These are phyloP conservation scores for Pseudocercospora crystallina DNA, from an alignment of 2,329 filamentous ascomycete species.

Conservation along the genomic window DNA sequence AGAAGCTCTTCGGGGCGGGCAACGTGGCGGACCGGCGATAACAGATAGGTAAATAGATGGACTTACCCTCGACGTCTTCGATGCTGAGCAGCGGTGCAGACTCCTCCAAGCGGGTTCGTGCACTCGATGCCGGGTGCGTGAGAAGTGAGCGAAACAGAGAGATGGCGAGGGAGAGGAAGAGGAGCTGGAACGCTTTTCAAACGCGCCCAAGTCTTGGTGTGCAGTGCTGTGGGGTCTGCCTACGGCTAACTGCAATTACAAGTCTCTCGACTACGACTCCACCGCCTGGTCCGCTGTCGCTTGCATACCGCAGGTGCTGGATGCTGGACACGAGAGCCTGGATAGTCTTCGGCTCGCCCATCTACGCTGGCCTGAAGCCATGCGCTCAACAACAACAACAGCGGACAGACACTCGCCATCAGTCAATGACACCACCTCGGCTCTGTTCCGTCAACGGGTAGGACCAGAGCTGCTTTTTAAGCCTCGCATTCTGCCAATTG, in stretches of 20 bases:
- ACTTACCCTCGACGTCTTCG: no score
- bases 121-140: no score
- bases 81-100: no score
- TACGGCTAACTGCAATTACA: conserved; percentile 14
- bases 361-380: not conserved
- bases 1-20: no score
- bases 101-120: no score
- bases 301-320: conserved; percentile 6
- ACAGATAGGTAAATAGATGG: no score
- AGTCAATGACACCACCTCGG: conserved; percentile 1
- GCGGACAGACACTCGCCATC: not conserved
- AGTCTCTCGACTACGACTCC: conserved; percentile 8
- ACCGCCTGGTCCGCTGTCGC: not conserved
- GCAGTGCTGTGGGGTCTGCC: not conserved
- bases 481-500: conserved; percentile 6
- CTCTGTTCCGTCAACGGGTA: not conserved
- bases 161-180: not conserved
- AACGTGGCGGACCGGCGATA: no score
- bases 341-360: conserved; percentile 13
- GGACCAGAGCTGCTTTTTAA: not conserved
- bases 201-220: not conserved
- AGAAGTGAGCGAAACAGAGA: conserved; percentile 1
- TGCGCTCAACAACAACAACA: not conserved
- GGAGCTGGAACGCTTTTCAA: conserved; percentile 6
- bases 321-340: conserved; percentile 4